phyloP scores from a whole-genome alignment of 768 basidiomycete genomes.

The Phanerochaete carnosa region DNA sequence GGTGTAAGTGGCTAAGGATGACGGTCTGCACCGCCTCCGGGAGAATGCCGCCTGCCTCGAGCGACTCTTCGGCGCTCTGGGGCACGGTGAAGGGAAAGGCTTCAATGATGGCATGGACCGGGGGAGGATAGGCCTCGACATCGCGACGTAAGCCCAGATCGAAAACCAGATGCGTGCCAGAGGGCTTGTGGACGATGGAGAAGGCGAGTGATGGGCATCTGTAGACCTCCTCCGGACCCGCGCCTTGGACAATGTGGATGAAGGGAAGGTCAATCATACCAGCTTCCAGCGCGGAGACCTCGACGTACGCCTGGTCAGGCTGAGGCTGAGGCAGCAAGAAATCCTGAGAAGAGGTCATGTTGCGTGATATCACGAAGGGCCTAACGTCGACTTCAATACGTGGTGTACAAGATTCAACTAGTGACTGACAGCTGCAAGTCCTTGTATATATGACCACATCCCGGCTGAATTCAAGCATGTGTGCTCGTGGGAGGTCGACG shows the following conservation, averaged over 20 bases:
- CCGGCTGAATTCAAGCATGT: too few species aligned
- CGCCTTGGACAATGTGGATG: constrained; percentile 30
- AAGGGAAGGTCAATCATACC: constrained; percentile 41
- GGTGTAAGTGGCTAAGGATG: constrained; percentile 53
- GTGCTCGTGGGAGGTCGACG: too few species aligned
- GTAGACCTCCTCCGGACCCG: constrained; percentile 12
- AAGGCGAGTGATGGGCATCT: constrained; percentile 47
- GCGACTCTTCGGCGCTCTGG: constrained; percentile 40
- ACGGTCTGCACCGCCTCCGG: constrained; percentile 36
- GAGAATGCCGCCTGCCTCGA: constrained; percentile 43
- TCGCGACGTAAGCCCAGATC: constrained; percentile 51
- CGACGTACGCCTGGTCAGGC: constrained; percentile 45
- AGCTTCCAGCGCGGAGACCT: constrained; percentile 54
- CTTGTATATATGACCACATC: too few species aligned
- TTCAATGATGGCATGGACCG: constrained; percentile 25
- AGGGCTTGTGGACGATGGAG: constrained; percentile 44
- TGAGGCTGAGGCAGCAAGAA: constrained; percentile 30
- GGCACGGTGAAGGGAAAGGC: constrained; percentile 47
- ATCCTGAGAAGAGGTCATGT: too few species aligned
- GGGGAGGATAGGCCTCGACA: not conserved
- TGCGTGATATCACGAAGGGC: too few species aligned
- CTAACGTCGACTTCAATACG: too few species aligned
- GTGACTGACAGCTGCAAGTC: too few species aligned
- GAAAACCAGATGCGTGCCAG: constrained; percentile 38
- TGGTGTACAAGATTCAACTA: too few species aligned